Evolutionary conservation across 106 monocot genomes (phyloP).

Genomic region (Allium sativum): DNA sequence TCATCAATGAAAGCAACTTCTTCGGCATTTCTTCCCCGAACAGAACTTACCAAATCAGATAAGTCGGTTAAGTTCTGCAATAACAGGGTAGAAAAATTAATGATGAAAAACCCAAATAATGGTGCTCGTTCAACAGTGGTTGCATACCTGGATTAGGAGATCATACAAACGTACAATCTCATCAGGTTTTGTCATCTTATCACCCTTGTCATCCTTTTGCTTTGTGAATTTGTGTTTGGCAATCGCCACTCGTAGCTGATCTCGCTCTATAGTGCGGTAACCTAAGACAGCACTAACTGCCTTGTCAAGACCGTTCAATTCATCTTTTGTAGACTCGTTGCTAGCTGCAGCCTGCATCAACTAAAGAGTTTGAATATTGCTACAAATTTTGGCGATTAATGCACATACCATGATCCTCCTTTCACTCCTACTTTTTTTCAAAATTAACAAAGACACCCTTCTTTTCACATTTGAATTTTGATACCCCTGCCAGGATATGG

Average conservation of each 20-base stretch:
- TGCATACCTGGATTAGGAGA: slow-evolving; percentile 88
- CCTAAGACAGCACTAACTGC: slow-evolving; percentile 92
- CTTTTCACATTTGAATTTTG: no score
- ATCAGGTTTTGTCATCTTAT: slow-evolving; percentile 85
- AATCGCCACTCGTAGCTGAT: slow-evolving; percentile 56
- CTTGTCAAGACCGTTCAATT: slow-evolving; percentile 96
- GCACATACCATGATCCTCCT: no score
- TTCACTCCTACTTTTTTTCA: no score
- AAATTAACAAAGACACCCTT: no score
- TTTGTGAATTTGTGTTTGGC: slow-evolving; percentile 85
- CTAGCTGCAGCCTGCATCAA: slow-evolving; percentile 71
- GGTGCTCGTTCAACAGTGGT: not conserved
- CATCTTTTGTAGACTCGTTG: slow-evolving; percentile 88
- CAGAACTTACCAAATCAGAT: slow-evolving; percentile 92
- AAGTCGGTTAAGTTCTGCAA: slow-evolving; percentile 83
- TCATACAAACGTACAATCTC: slow-evolving; percentile 96
- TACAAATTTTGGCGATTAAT: no score
- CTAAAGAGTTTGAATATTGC: no score
- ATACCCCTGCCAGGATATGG: no score
- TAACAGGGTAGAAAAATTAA: not conserved
- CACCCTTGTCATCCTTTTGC: slow-evolving; percentile 67
- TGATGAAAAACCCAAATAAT: not conserved
- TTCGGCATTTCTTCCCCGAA: slow-evolving; percentile 73
- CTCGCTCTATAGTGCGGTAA: slow-evolving; percentile 92
- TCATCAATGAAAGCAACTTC: slow-evolving; percentile 72